These are phyloP conservation scores for Scortechinia acanthostroma DNA, from an alignment of 2,329 filamentous ascomycete genomes.

Conservation along the genomic window DNA sequence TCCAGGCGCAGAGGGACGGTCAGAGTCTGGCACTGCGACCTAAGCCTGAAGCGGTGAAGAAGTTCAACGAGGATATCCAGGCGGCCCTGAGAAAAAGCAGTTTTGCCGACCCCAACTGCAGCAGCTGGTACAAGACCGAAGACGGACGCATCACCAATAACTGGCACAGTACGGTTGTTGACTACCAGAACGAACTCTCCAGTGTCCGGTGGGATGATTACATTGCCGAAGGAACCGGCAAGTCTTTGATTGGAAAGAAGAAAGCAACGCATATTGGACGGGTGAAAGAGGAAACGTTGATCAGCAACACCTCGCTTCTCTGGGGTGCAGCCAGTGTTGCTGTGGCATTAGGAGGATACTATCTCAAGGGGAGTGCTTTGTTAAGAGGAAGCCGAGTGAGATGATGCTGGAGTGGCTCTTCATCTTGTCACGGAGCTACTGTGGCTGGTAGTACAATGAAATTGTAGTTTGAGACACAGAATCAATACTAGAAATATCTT, in stretches of 20 bases:
- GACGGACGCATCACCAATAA: slow-evolving; percentile 48
- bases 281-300: neutral
- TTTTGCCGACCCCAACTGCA: slow-evolving; percentile 45
- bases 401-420: too few relatives aligned
- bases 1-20: slow-evolving; percentile 29
- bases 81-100: slow-evolving; percentile 26
- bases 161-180: slow-evolving; percentile 22
- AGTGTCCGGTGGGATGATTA: slow-evolving; percentile 1
- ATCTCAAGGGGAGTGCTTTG: too few relatives aligned
- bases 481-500: too few relatives aligned
- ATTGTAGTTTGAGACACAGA: too few relatives aligned
- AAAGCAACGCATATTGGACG: neutral
- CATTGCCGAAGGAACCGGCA: neutral
- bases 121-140: slow-evolving; percentile 46
- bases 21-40: slow-evolving; percentile 34
- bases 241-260: neutral
- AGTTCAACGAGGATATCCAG: slow-evolving; percentile 38
- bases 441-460: too few relatives aligned
- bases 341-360: too few relatives aligned
- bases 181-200: neutral
- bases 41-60: slow-evolving; percentile 21
- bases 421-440: too few relatives aligned
- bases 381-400: too few relatives aligned
- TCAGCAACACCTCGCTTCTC: neutral
- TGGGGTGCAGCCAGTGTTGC: neutral